phyloP scores from a whole-genome alignment of 2,329 filamentous ascomycete genomes.

The Aspergillus sp. region DNA sequence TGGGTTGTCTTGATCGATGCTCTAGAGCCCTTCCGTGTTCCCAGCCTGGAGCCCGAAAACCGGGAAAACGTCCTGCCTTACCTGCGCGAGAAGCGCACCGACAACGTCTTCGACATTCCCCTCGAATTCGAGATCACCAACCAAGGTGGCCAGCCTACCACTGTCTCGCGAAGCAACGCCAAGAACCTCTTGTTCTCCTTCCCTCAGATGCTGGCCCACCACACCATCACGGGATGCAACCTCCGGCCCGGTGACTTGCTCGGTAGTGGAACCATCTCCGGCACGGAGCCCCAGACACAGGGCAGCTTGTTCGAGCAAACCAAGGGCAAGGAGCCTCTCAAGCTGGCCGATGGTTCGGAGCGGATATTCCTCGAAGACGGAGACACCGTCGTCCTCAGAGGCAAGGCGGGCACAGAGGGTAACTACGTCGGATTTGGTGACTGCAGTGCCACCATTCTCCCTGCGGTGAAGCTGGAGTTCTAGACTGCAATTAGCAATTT shows the following conservation, averaged over 20 bases:
- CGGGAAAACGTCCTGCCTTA: conserved; percentile 61
- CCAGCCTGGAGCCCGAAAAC: conserved; percentile 55
- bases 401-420: conserved; percentile 66
- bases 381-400: conserved; percentile 67
- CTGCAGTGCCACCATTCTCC: conserved; percentile 64
- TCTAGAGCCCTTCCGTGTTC: conserved; percentile 65
- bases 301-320: conserved; percentile 75
- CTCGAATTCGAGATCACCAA: conserved; percentile 62
- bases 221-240: conserved; percentile 73
- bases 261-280: conserved; percentile 77
- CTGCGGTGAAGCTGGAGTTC: conserved; percentile 39
- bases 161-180: conserved; percentile 62
- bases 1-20: conserved; percentile 80
- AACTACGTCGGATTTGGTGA: conserved; percentile 76
- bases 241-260: conserved; percentile 73
- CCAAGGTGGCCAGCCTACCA: conserved; percentile 54
- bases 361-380: conserved; percentile 74
- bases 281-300: conserved; percentile 57
- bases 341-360: conserved; percentile 64
- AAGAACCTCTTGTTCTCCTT: conserved; percentile 78
- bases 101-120: conserved; percentile 67
- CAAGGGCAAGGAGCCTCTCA: conserved; percentile 65
- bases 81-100: conserved; percentile 60
- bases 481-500: neutral
- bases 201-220: conserved; percentile 79